Evolutionary conservation across 495 filamentous ascomycete genomes (phyloP), one percentile per base, ranked within the genome.

Genomic region (Schizothecium vesticola): DNA sequence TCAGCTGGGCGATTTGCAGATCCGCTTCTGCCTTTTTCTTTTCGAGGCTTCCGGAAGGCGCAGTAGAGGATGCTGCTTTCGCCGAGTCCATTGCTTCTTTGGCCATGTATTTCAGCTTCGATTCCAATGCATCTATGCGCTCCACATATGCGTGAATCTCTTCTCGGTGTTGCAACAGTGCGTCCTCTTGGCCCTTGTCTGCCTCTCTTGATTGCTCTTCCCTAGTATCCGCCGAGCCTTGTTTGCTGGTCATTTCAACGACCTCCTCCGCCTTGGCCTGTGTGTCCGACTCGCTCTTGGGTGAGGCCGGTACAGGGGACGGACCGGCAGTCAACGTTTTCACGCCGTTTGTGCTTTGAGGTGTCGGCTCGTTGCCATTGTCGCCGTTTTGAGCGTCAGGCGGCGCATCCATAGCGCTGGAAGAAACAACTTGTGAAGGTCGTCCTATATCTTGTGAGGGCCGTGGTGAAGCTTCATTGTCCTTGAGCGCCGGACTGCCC

Each of bases 61-160:
- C 87, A 21, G 83, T 81, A 5, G 84, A 78, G 3, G 86, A 88
- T 3, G 89, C 86, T 63, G 83, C 85, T 69, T 86, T 86, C 6
- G 93, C 89, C 0, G 89, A 82, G 29, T 92, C 90, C 1, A 90
- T 87, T 43, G 90, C 88, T 69, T 93, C 90, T 64, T 88, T 89
- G 3, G 93, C 89, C 5, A 98, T 84, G 75, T 94, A 97, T 65
- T 91, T 88, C 26, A 99, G 82, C 74, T 97, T 97, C 8, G 92
- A 87, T 75, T 97, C 91, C 11, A 99, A 82, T 22, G 96, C 91
- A 79, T 98, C 95, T 55, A 98, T 96, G 3, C 92, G 88, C 78
- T 97, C 95, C 13, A 94, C 86, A 67, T 96, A 94, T 12, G 80
- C 84, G 71, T 95, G 87, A 21, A 90, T 84, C 74, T 97, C 93